phyloP scores from a whole-genome alignment of 805 yeast species.

The Yarrowia sp. region DNA sequence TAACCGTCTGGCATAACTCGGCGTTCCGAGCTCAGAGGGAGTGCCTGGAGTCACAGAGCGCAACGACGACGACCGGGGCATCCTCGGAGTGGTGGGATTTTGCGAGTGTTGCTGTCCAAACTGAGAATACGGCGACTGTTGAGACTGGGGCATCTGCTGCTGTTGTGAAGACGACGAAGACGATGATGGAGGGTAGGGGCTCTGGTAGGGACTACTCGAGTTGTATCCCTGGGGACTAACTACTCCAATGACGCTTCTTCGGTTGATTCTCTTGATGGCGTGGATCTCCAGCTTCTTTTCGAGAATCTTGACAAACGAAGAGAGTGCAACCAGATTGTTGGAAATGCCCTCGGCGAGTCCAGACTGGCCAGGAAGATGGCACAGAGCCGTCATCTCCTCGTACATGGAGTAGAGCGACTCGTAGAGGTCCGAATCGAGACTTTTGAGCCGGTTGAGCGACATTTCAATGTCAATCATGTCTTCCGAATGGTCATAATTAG shows the following conservation, averaged over 20 bases:
- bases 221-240: background rate
- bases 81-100: background rate
- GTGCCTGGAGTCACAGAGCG: background rate
- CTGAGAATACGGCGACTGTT: background rate
- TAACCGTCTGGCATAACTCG: constrained; percentile 1
- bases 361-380: background rate
- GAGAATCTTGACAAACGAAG: constrained; percentile 14
- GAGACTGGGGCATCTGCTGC: background rate
- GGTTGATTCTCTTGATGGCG: background rate
- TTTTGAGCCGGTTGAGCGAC: background rate
- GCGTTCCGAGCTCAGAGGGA: constrained; percentile 8
- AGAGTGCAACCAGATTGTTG: constrained; percentile 10
- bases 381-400: constrained; percentile 12
- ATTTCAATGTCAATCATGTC: constrained; percentile 21
- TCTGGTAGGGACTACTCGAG: constrained; percentile 1
- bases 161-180: too few species aligned
- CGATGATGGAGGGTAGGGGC: background rate
- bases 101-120: background rate
- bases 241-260: constrained; percentile 3
- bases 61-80: constrained; percentile 6
- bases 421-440: background rate
- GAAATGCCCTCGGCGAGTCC: constrained; percentile 4
- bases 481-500: constrained; percentile 8
- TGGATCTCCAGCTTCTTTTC: constrained; percentile 12
- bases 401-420: constrained; percentile 2